Base-by-base conservation (phyloP, 441 rosid species). In the Biscutella laevigata region DNA sequence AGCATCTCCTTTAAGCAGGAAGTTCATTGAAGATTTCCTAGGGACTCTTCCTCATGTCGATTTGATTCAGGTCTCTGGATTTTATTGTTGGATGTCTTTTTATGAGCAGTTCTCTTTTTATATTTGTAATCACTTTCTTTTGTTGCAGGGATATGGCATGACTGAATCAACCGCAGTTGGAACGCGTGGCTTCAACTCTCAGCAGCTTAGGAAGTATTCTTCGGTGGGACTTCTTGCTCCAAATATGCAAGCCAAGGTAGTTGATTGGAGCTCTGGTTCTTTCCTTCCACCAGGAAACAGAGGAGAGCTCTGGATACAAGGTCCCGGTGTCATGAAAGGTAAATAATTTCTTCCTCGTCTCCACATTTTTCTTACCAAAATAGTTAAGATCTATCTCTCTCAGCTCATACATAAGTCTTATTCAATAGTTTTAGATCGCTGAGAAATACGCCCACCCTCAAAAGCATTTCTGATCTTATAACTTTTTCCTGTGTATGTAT, bases 101-200 rank as follows among this genome's bases (percentile, higher is more conserved):
- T 9, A 17, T 26, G 19, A 40, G 37, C 10, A 10, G 30, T 46
- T 53, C 22, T 7, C 12, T n/a, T n/a, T n/a, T n/a, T n/a, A n/a
- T 34, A 1, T 11, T 2, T 29, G 30, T 49, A 7, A 12, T 52
- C 24, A n/a, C 3, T 0, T 41, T 56, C n/a, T n/a, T n/a, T 16
- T 60, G 56, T 55, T 48, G 10, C 45, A 89, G 97, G 97, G 97
- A 24, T 86, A 86, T 71, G 97, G 95, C 25, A 66, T 86, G 91
- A 82, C 97, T 2, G 97, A 89, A 62, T 73, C 88, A 10, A 77
- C 88, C 1, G 94, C 94, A 19, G 88, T 86, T 13, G 95, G 94
- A 40, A 82, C 95, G 32, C 94, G 91, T 2, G 90, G 94, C 22
- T 74, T 79, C 66, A 86, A 86, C 65, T 55, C 77, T 0, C 32